Percentiles rank a stretch among this genome's conserved stretches.
phyloP scores from a whole-genome alignment of 345 rosid species.

The Raphanus sativus region DNA sequence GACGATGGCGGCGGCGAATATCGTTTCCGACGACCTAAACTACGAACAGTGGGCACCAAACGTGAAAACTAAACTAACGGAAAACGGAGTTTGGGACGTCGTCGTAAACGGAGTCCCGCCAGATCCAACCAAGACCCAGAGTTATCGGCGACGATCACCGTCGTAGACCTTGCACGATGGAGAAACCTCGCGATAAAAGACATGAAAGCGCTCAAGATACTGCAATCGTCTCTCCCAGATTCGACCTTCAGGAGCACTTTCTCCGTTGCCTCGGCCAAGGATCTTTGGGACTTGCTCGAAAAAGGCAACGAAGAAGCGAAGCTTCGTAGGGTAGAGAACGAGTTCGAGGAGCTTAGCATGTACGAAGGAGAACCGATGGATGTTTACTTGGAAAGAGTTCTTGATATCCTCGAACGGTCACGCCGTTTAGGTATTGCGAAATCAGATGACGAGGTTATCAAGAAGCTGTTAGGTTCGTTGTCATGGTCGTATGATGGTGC shows the following conservation, averaged over 20 bases:
- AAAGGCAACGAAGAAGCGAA: not conserved
- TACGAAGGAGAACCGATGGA: not conserved
- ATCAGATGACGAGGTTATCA: not conserved
- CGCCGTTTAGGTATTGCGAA: not conserved
- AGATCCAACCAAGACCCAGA: constrained; percentile 18
- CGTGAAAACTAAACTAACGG: not conserved
- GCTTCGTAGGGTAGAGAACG: constrained; percentile 8
- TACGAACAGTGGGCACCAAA: constrained; percentile 11
- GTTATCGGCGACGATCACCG: not conserved
- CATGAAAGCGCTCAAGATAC: constrained; percentile 15
- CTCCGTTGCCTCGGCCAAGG: constrained; percentile 12
- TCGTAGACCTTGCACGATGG: constrained; percentile 9
- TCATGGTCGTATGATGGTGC: not conserved
- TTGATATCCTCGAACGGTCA: not conserved
- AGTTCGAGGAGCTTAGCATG: constrained; percentile 14
- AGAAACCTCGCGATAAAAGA: not conserved
- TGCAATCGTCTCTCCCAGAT: constrained; percentile 19
- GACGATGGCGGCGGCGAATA: constrained; percentile 5
- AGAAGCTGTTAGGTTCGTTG: not conserved
- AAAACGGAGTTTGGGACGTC: constrained; percentile 18
- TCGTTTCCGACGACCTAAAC: constrained; percentile 11
- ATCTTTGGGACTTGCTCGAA: constrained; percentile 21
- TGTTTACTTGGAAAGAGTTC: not conserved
- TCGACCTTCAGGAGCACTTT: constrained; percentile 17
- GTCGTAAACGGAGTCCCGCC: constrained; percentile 16